These are phyloP conservation scores for Albophoma yamanashiensis DNA, from an alignment of 2,329 filamentous ascomycete species.

Conservation along the genomic window DNA sequence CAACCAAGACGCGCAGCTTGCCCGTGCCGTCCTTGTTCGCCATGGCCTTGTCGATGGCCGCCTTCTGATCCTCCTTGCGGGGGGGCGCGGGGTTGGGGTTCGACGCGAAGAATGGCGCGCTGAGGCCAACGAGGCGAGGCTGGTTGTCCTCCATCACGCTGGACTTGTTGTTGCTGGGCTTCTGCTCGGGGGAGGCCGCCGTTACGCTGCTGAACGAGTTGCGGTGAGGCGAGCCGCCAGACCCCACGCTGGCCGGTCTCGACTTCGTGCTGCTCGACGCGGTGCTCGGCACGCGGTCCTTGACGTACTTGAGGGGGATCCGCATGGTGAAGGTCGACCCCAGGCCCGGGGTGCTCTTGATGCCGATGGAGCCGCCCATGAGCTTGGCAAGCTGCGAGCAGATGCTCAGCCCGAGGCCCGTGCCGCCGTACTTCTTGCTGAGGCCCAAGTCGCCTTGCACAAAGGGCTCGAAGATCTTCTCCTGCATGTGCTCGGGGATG, in stretches of 20 bases:
- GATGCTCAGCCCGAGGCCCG: constrained; percentile 79
- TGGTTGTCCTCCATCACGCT: constrained; percentile 27
- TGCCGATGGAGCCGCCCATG: constrained; percentile 68
- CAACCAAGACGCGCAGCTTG: constrained; percentile 73
- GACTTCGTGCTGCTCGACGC: constrained; percentile 43
- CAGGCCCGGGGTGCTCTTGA: constrained; percentile 60
- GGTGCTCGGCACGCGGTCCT: constrained; percentile 44
- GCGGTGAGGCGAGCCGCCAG: constrained; percentile 24
- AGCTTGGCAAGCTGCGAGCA: constrained; percentile 75
- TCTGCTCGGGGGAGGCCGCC: constrained; percentile 4
- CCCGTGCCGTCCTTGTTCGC: constrained; percentile 46
- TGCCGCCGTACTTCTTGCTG: constrained; percentile 84
- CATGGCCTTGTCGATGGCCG: constrained; percentile 54
- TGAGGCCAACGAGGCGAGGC: constrained; percentile 71
- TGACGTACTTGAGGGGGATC: constrained; percentile 69
- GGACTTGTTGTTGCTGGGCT: constrained; percentile 3
- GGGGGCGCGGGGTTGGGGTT: constrained; percentile 21
- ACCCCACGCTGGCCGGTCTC: constrained; percentile 34
- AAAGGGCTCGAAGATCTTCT: constrained; percentile 86
- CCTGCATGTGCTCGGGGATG: constrained; percentile 66
- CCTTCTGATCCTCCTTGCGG: constrained; percentile 47
- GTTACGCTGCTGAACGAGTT: constrained; percentile 10
- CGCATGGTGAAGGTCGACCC: constrained; percentile 76
- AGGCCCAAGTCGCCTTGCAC: constrained; percentile 85
- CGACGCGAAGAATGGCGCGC: constrained; percentile 67